Evolutionary conservation across 2,329 filamentous ascomycete genomes (phyloP), one percentile per base, ranked within the genome.

Genomic region (Cytospora piceicola): DNA sequence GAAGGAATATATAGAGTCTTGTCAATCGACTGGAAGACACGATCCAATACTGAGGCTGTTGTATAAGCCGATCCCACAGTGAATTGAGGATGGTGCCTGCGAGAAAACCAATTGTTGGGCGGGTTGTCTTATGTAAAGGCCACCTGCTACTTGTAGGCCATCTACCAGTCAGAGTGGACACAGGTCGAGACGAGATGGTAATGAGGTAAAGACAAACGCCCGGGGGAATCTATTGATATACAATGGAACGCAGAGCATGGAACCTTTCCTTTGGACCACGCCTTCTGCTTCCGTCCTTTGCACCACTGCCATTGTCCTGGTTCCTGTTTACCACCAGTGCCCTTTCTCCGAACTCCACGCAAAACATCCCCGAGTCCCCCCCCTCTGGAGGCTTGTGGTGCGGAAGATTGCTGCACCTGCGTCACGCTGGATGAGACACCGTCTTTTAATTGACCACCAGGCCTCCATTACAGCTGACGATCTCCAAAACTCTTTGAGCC

Each of bases 201-300:
- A 34, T 15, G 46, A 68, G 58, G 58, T 29, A 60, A 62, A 67
- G 53, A 63, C 49, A 36, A 67, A 61, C 58, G 64, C 64, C 61
- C 51, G 39, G 20, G 64, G 64, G 63, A 62, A 66, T 49, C 46
- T 49, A 49, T 49, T 49, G 46, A 67, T 68, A 64, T 68, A 68
- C 54, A 57, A 29, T 52, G 52, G 39, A 36, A 34, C 39, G 59
- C 27, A 61, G 49, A 46, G 56, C n/a, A 57, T 34, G 57, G 57
- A 27, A n/a, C 52, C 52, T 42, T 56, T 66, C 51, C 42, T 66
- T 66, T 66, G 55, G 61, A 65, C 29, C 55, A 42, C 59, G 52
- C 52, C 34, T 42, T 55, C 49, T 62, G 29, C 54, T 24, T 51
- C 58, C 34, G 14, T 52, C 53, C 42, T 27, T 64, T 32, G 58